These are phyloP conservation scores for Sinapis alba DNA, from an alignment of 441 rosid species.

Conservation along the genomic window DNA sequence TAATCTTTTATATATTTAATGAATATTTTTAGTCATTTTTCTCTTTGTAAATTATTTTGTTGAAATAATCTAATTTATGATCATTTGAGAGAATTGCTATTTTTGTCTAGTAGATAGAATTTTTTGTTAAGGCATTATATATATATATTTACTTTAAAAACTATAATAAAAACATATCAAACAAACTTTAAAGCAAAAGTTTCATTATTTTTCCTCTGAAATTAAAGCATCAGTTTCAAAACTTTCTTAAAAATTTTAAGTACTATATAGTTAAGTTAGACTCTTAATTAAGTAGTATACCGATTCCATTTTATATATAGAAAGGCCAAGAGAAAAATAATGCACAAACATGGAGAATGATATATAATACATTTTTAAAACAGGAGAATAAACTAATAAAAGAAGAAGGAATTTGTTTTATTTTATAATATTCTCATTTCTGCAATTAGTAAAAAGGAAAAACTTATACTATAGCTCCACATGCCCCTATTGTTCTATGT, in stretches of 20 bases:
- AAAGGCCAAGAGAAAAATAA: constrained; percentile 2
- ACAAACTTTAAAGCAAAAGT: neutral
- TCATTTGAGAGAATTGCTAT: no score
- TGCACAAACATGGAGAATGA: constrained; percentile 24
- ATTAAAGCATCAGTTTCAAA: neutral
- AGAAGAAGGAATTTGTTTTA: constrained; percentile 11
- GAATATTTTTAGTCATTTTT: no score
- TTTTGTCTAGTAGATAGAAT: neutral
- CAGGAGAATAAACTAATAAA: constrained; percentile 29
- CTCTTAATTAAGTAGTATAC: neutral
- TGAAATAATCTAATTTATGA: no score
- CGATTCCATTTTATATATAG: neutral
- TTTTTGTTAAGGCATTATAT: neutral
- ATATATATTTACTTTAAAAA: neutral
- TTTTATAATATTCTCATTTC: constrained; percentile 18
- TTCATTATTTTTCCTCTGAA: neutral
- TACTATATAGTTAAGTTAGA: neutral
- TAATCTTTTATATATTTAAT: no score
- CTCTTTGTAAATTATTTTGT: no score
- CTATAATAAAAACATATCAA: neutral
- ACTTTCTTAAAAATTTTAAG: neutral
- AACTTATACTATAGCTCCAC: constrained; percentile 25
- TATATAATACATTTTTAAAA: neutral
- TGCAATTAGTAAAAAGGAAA: constrained; percentile 20
- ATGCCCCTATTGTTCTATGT: constrained; percentile 29